These are phyloP conservation scores for Forsythia viridissima DNA, from an alignment of 257 asterid genomes.

Conservation along the genomic window DNA sequence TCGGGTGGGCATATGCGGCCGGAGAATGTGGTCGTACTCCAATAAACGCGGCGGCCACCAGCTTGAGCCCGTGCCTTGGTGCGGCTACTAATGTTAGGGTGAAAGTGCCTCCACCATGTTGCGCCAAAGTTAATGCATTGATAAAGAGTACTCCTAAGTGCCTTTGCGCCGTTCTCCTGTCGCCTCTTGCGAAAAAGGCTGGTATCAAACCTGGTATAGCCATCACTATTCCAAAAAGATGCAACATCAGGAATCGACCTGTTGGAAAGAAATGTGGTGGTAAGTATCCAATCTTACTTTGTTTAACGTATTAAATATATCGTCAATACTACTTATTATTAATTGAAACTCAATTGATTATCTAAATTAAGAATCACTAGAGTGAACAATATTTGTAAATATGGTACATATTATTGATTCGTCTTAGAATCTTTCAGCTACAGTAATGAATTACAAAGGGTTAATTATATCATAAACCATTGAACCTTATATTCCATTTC, in stretches of 20 bases:
- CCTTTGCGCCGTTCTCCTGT: slow-evolving; percentile 39
- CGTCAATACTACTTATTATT: too few relatives aligned
- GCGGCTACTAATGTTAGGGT: slow-evolving; percentile 28
- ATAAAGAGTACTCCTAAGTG: slow-evolving; percentile 35
- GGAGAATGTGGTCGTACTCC: slow-evolving; percentile 40
- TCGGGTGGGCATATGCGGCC: slow-evolving; percentile 30
- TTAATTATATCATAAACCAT: too few relatives aligned
- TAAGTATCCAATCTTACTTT: slow-evolving; percentile 18
- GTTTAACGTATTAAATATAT: background rate
- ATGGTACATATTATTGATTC: too few relatives aligned
- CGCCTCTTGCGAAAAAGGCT: slow-evolving; percentile 35
- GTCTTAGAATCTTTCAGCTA: too few relatives aligned
- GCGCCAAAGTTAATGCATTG: slow-evolving; percentile 30
- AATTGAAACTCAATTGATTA: too few relatives aligned
- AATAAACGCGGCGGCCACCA: slow-evolving; percentile 16
- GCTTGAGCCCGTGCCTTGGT: slow-evolving; percentile 37
- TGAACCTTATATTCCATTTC: too few relatives aligned
- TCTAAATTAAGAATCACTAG: too few relatives aligned
- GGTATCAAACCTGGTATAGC: slow-evolving; percentile 38
- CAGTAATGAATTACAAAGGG: too few relatives aligned
- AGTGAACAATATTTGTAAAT: too few relatives aligned
- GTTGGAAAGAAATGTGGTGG: slow-evolving; percentile 48
- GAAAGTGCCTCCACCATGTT: slow-evolving; percentile 30
- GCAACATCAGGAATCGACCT: slow-evolving; percentile 37
- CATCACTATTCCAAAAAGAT: slow-evolving; percentile 39